phyloP scores from a whole-genome alignment of 2,329 filamentous ascomycete species.

The Ploettnerulaceae sp. region DNA sequence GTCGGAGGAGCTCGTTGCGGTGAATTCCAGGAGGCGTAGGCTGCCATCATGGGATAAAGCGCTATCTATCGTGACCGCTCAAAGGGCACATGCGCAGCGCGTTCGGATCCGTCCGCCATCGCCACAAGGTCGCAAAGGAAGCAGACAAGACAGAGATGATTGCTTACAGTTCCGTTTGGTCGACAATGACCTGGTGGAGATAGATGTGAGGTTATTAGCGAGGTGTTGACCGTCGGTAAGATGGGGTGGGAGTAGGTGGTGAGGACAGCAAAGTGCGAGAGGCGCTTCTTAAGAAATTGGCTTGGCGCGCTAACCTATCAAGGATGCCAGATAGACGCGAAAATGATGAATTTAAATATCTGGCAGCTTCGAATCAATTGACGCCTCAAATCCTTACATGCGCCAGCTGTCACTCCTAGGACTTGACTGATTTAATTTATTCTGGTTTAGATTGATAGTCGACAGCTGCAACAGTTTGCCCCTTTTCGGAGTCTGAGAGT shows the following conservation, averaged over 20 bases:
- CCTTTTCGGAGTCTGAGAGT: background rate
- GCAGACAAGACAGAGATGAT: slow-evolving; percentile 6
- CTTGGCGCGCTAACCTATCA: slow-evolving; percentile 8
- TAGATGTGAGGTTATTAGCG: slow-evolving; percentile 31
- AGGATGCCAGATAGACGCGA: background rate
- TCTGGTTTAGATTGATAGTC: background rate
- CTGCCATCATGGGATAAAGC: slow-evolving; percentile 23
- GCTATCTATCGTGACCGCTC: slow-evolving; percentile 17
- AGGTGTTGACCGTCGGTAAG: slow-evolving; percentile 28
- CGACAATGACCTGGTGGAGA: slow-evolving; percentile 30
- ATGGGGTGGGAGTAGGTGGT: slow-evolving; percentile 18
- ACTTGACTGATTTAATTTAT: background rate
- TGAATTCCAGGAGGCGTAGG: slow-evolving; percentile 21
- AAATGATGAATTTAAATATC: slow-evolving; percentile 2
- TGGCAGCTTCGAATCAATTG: background rate
- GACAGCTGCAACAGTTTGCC: background rate
- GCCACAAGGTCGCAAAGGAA: slow-evolving; percentile 3
- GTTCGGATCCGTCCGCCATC: slow-evolving; percentile 12
- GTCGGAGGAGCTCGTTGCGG: slow-evolving; percentile 12
- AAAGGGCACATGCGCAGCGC: slow-evolving; percentile 21
- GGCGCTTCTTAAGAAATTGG: slow-evolving; percentile 5
- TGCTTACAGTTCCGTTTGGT: slow-evolving; percentile 29
- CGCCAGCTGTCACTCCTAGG: background rate
- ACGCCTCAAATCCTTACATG: background rate
- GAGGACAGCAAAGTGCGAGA: slow-evolving; percentile 23